These are phyloP conservation scores for Metschnikowia orientalis DNA, from an alignment of 805 yeast species.

Conservation along the genomic window DNA sequence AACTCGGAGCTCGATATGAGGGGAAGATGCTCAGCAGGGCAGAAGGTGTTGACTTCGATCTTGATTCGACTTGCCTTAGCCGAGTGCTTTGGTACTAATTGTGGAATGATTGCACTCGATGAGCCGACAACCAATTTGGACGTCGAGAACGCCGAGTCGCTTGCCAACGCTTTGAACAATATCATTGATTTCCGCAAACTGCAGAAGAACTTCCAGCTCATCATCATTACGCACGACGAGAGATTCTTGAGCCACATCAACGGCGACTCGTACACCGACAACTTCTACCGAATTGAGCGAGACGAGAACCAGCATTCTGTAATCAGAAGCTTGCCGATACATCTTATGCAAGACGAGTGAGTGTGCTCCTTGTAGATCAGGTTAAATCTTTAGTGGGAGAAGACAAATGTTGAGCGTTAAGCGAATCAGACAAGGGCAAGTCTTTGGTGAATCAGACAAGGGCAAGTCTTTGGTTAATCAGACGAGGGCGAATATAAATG, in stretches of 20 bases:
- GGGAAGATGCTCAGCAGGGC: conserved; percentile 98
- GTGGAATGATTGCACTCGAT: conserved; percentile 94
- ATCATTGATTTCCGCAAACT: conserved; percentile 70
- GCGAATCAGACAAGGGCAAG: too few species aligned
- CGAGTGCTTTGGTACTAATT: conserved; percentile 90
- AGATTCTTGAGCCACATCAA: conserved; percentile 80
- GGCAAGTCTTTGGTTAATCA: too few species aligned
- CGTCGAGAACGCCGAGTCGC: conserved; percentile 78
- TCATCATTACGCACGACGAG: conserved; percentile 96
- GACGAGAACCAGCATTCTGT: conserved; percentile 78
- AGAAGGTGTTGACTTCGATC: conserved; percentile 88
- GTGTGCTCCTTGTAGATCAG: not conserved
- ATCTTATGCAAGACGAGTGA: conserved; percentile 32
- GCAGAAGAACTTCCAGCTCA: conserved; percentile 88
- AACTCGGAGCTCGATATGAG: conserved; percentile 95
- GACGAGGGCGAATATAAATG: too few species aligned
- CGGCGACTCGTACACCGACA: conserved; percentile 81
- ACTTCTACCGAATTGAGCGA: conserved; percentile 76
- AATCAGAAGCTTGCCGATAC: conserved; percentile 49
- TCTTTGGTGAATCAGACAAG: too few species aligned
- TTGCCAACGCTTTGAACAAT: conserved; percentile 72
- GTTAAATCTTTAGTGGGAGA: too few species aligned
- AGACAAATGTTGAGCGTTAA: too few species aligned
- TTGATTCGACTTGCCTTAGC: conserved; percentile 88
- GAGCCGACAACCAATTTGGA: conserved; percentile 98